Conservation (phyloP, 768 basidiomycete genomes). For the Dendrothele bispora region DNA sequence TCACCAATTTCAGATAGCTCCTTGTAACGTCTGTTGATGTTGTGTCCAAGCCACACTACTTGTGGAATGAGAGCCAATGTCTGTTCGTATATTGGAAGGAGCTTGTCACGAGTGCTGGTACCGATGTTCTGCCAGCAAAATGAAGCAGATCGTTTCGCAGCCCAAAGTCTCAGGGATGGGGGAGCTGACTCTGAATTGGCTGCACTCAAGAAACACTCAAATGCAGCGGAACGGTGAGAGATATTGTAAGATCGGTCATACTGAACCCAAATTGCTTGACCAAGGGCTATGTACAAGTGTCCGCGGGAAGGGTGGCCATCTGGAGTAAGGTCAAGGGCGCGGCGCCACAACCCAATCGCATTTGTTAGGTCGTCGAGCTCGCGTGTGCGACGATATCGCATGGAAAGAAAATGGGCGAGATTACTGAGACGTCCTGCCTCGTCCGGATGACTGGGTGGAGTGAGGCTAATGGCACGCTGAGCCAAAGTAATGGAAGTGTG, state of each 20-base stretch:
- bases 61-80: background rate
- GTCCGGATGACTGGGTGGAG: no score
- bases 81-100: background rate
- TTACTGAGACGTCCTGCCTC: no score
- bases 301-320: background rate
- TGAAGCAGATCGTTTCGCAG: background rate
- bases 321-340: no score
- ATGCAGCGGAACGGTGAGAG: background rate
- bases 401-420: no score
- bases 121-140: background rate
- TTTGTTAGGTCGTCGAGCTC: no score
- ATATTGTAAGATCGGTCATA: background rate
- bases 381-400: no score
- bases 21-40: background rate
- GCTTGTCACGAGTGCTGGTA: background rate
- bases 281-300: background rate
- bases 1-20: background rate
- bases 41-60: background rate
- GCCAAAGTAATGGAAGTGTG: background rate
- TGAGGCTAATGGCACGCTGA: background rate
- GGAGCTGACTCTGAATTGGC: background rate
- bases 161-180: background rate
- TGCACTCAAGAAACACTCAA: background rate
- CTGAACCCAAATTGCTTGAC: background rate
- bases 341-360: no score